Conservation (phyloP, 2,329 filamentous ascomycete species). For the Alternaria hordeiaustralica region DNA sequence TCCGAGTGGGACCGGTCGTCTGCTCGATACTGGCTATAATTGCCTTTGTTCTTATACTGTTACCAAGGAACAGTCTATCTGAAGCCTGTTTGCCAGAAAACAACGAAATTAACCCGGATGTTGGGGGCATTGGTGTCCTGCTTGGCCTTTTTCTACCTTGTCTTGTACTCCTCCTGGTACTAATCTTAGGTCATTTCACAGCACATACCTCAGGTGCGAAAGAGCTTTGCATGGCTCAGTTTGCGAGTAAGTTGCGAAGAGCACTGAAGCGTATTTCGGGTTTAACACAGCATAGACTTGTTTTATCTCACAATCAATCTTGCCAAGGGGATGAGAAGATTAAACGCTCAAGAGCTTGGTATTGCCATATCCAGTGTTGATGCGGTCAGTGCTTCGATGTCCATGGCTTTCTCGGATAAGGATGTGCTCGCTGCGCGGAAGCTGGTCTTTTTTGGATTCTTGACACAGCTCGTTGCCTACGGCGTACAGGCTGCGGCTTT, state of each 20-base stretch:
- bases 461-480: fast-evolving
- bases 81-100: not conserved
- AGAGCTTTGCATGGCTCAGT: not conserved
- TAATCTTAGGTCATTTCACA: not conserved
- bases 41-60: fast-evolving
- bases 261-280: not conserved
- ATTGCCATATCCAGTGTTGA: not conserved
- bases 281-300: not conserved
- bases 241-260: not conserved
- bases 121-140: not conserved
- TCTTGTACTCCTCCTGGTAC: not conserved
- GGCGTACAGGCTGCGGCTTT: not conserved
- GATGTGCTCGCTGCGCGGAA: not conserved
- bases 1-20: not conserved
- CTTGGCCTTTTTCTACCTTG: not conserved
- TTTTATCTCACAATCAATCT: not conserved
- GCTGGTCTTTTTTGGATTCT: fast-evolving
- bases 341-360: not conserved
- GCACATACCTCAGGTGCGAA: not conserved
- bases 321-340: fast-evolving
- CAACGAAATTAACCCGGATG: not conserved
- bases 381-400: not conserved
- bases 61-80: fast-evolving
- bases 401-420: not conserved
- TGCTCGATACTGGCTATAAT: not conserved